These are phyloP conservation scores for Vigna angularis DNA, from an alignment of 306 rosid species.

Conservation along the genomic window DNA sequence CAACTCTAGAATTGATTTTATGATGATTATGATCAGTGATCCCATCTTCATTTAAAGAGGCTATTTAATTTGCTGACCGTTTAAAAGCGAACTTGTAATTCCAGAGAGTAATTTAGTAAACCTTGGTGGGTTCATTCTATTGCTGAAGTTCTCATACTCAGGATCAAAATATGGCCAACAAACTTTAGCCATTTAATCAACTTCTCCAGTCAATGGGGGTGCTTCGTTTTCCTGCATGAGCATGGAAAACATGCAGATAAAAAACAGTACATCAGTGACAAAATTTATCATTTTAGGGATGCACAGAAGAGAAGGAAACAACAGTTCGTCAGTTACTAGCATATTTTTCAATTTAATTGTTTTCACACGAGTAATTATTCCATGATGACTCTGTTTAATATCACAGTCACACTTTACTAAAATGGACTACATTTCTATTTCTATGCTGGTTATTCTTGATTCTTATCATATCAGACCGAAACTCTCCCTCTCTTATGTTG, in stretches of 20 bases:
- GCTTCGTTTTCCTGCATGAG: conserved; percentile 45
- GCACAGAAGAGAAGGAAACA: neutral
- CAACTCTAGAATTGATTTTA: neutral
- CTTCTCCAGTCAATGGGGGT: conserved; percentile 31
- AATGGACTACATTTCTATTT: neutral
- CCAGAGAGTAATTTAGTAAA: conserved; percentile 35
- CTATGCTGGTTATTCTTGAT: neutral
- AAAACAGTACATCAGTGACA: neutral
- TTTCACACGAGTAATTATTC: neutral
- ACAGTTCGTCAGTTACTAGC: neutral
- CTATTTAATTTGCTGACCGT: conserved; percentile 7
- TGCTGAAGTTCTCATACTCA: conserved; percentile 83
- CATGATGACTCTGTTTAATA: neutral
- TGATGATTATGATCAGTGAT: neutral
- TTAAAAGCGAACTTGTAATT: conserved; percentile 5
- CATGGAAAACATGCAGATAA: neutral
- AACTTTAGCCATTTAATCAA: conserved; percentile 62
- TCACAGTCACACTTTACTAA: neutral
- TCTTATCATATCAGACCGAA: neutral
- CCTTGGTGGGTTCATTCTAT: conserved; percentile 90
- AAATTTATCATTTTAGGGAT: neutral
- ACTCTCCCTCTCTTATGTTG: neutral
- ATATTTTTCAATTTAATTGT: conserved; percentile 4
- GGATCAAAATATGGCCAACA: conserved; percentile 93
- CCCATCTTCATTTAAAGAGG: conserved; percentile 21